Evolutionary conservation across 1,284 basidiomycete species (phyloP).

Genomic region (Leccinum insolens): DNA sequence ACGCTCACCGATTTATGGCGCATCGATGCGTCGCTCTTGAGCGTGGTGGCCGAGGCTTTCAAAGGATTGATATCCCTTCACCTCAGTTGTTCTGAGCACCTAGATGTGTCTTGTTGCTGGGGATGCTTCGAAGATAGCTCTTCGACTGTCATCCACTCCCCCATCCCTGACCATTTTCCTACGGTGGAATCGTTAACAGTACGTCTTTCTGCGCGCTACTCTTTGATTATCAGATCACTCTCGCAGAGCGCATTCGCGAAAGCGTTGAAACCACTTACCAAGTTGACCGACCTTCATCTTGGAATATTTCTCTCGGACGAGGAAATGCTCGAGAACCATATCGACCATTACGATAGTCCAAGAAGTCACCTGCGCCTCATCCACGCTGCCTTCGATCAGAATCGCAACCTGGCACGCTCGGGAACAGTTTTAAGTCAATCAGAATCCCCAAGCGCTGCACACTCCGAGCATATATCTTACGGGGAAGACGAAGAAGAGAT

Average conservation of each 20-base stretch:
- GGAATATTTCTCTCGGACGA: constrained; percentile 60
- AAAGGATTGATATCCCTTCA: constrained; percentile 48
- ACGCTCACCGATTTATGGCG: constrained; percentile 54
- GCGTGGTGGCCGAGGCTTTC: constrained; percentile 47
- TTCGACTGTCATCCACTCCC: constrained; percentile 58
- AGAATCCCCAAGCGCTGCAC: constrained; percentile 13
- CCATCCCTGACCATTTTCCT: constrained; percentile 53
- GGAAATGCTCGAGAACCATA: constrained; percentile 45
- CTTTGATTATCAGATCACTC: constrained; percentile 14
- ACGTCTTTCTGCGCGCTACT: constrained; percentile 27
- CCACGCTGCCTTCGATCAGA: constrained; percentile 12
- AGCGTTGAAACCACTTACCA: constrained; percentile 41
- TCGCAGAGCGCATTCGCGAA: constrained; percentile 33
- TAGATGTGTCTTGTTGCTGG: constrained; percentile 61
- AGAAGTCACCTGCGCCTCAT: constrained; percentile 21
- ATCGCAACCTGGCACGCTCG: constrained; percentile 1
- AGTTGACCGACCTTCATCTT: constrained; percentile 55
- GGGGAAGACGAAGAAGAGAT: constrained; percentile 22
- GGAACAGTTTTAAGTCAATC: constrained; percentile 29
- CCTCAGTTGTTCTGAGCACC: constrained; percentile 58
- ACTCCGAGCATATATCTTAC: constrained; percentile 26
- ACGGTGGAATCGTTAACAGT: constrained; percentile 52
- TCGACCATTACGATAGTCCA: constrained; percentile 41
- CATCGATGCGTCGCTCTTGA: constrained; percentile 52
- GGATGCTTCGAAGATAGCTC: constrained; percentile 64